Percentiles rank a stretch among this genome's conserved stretches.
phyloP scores from a whole-genome alignment of 2,329 filamentous ascomycete genomes.

The Rhinocladiella mackenziei region DNA sequence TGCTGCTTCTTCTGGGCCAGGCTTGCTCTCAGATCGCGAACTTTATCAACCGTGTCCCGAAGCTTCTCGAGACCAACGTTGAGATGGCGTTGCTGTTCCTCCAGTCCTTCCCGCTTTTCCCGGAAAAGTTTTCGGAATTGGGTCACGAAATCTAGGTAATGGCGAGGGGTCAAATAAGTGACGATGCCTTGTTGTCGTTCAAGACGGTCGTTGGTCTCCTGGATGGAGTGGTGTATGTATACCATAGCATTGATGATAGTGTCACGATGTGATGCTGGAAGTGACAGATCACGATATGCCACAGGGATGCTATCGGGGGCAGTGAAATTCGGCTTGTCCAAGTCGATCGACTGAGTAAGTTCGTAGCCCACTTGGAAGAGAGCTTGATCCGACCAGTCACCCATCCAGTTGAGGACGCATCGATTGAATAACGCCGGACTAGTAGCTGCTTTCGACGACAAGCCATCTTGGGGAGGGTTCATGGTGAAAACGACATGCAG shows the following conservation, averaged over 20 bases:
- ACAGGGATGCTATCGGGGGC: slow-evolving; percentile 90
- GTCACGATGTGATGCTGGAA: slow-evolving; percentile 87
- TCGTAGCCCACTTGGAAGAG: slow-evolving; percentile 96
- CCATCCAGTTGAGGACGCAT: slow-evolving; percentile 99
- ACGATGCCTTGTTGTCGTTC: slow-evolving; percentile 87
- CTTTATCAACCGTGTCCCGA: slow-evolving; percentile 93
- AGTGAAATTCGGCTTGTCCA: slow-evolving; percentile 79
- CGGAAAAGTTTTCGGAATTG: slow-evolving; percentile 97
- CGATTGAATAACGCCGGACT: slow-evolving; percentile 98
- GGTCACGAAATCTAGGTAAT: slow-evolving; percentile 96
- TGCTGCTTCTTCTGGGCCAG: slow-evolving; percentile 92
- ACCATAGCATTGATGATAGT: slow-evolving; percentile 98
- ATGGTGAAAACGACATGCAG: slow-evolving; percentile 99
- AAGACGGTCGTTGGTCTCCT: slow-evolving; percentile 81
- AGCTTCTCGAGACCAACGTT: slow-evolving; percentile 98
- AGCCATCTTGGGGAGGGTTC: slow-evolving; percentile 94
- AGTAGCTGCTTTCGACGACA: slow-evolving; percentile 94
- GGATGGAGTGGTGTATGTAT: slow-evolving; percentile 92
- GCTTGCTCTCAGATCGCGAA: slow-evolving; percentile 83
- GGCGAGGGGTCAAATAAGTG: slow-evolving; percentile 90
- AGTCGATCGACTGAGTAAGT: slow-evolving; percentile 90
- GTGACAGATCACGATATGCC: slow-evolving; percentile 76
- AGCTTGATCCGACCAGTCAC: slow-evolving; percentile 98
- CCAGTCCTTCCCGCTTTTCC: slow-evolving; percentile 95
- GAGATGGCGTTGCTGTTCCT: slow-evolving; percentile 96